Conservation (phyloP, 345 rosid species). For the Sonneratia caseolaris region DNA sequence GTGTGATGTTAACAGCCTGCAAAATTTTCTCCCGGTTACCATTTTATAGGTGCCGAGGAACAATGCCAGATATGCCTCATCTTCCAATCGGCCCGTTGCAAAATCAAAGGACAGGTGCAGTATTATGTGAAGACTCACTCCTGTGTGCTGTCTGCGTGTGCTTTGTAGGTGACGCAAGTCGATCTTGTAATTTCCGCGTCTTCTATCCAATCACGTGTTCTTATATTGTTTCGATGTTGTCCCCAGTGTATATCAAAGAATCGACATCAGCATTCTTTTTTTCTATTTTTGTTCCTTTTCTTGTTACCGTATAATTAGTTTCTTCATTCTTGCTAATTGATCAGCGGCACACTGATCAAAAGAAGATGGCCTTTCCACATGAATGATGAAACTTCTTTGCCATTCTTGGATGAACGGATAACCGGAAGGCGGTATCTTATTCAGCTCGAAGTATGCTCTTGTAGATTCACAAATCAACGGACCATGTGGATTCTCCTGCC, state of each 20-base stretch:
- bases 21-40: too few relatives aligned
- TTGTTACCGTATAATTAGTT: not conserved
- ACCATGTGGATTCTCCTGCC: too few relatives aligned
- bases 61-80: too few relatives aligned
- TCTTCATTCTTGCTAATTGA: not conserved
- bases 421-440: not conserved
- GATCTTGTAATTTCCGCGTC: slow-evolving; percentile 2
- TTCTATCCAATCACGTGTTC: slow-evolving; percentile 4
- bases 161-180: not conserved
- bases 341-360: not conserved
- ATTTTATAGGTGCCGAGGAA: too few relatives aligned
- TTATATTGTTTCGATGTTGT: not conserved
- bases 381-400: not conserved
- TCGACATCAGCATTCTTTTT: not conserved
- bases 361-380: not conserved
- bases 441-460: too few relatives aligned
- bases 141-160: not conserved
- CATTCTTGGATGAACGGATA: not conserved
- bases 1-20: too few relatives aligned
- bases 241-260: not conserved
- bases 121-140: not conserved
- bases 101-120: too few relatives aligned
- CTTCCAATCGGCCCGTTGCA: too few relatives aligned
- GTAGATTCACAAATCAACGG: too few relatives aligned
- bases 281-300: not conserved